Evolutionary conservation across 2,329 filamentous ascomycete species (phyloP).

Genomic region (Neofusicoccum sp.): DNA sequence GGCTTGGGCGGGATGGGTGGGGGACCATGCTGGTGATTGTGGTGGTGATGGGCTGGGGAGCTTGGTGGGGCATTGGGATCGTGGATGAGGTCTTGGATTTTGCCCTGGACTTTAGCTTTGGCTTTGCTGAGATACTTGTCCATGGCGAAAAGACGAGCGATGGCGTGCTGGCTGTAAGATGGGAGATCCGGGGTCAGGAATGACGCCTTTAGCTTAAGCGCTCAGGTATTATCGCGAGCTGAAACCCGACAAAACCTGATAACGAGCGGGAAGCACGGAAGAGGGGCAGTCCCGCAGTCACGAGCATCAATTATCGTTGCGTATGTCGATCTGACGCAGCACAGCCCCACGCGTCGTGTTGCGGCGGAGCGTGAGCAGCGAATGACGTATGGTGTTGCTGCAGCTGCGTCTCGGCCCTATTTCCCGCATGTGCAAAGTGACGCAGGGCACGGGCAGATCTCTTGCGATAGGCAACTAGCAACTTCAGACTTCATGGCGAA

Average conservation of each 20-base stretch:
- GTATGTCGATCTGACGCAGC: background rate
- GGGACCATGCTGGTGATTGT: background rate
- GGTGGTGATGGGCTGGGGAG: background rate
- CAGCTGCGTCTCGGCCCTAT: conserved; percentile 5
- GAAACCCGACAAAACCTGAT: background rate
- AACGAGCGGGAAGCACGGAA: background rate
- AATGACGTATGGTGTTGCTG: conserved; percentile 1
- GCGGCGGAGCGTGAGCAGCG: conserved; percentile 1
- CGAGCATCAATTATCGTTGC: no score
- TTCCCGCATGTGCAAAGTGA: background rate
- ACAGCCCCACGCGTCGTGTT: background rate
- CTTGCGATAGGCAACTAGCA: background rate
- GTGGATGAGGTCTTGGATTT: conserved; percentile 7
- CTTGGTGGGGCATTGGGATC: no score
- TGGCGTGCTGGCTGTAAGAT: background rate
- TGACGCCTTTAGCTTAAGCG: no score
- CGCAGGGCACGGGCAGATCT: background rate
- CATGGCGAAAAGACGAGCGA: background rate
- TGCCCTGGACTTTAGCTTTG: conserved; percentile 16
- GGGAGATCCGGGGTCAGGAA: no score
- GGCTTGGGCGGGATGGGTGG: conserved; percentile 14
- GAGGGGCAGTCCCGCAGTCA: background rate
- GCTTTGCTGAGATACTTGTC: conserved; percentile 18
- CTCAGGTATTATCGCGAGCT: background rate
- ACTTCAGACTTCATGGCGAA: background rate